Conservation (phyloP, 179 eudicot species). For the Silene coronaria region DNA sequence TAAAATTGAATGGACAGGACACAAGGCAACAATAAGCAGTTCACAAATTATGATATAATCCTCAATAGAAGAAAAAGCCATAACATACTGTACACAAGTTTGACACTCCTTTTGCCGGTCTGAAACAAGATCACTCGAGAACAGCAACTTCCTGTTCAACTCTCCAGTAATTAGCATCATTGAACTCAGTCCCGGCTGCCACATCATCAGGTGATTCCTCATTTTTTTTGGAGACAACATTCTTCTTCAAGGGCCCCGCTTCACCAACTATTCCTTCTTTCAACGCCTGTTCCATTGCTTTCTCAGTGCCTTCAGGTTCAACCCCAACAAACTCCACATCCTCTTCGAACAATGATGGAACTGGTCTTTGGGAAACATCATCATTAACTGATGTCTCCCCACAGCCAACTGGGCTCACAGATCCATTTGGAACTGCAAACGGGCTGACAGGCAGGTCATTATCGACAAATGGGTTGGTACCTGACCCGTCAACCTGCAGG, state of each 20-base stretch:
- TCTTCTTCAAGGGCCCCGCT: conserved; percentile 83
- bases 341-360: conserved; percentile 84
- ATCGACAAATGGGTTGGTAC: conserved; percentile 62
- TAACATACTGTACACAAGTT: conserved; percentile 33
- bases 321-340: conserved; percentile 98
- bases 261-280: conserved; percentile 97
- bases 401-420: conserved; percentile 26
- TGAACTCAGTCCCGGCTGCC: conserved; percentile 61
- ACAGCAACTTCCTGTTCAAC: conserved; percentile 89
- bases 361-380: conserved; percentile 38
- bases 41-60: conserved; percentile 25
- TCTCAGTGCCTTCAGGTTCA: conserved; percentile 86
- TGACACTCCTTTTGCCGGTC: conserved; percentile 14
- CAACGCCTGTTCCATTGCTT: conserved; percentile 91
- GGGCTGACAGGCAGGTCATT: conserved; percentile 17
- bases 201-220: conserved; percentile 53
- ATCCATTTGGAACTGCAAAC: conserved; percentile 38
- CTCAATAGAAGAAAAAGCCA: conserved; percentile 22
- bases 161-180: conserved; percentile 91
- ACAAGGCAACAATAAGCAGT: conserved; percentile 20
- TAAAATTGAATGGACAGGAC: conserved; percentile 17
- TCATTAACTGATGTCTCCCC: conserved; percentile 30
- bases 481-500: conserved; percentile 48
- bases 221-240: conserved; percentile 23
- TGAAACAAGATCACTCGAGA: conserved; percentile 42